Conservation (phyloP, 495 filamentous ascomycete genomes). For the Trichoderma reesei region DNA sequence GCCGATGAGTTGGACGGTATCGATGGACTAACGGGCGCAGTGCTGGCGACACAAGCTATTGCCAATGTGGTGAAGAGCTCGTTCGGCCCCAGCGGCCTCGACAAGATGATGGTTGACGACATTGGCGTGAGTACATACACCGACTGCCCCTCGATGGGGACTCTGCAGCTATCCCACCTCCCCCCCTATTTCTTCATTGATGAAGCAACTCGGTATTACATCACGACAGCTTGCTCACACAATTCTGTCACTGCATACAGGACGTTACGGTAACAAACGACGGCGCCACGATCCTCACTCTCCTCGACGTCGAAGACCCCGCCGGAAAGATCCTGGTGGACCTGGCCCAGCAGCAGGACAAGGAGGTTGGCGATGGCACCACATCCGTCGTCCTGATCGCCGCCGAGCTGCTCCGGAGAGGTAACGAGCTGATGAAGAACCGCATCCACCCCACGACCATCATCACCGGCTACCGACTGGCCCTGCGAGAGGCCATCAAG, state of each 20-base stretch:
- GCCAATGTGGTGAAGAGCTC: constrained; percentile 98
- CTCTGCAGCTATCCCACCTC: background rate
- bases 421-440: constrained; percentile 98
- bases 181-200: constrained; percentile 12
- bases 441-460: constrained; percentile 99
- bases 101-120: constrained; percentile 99
- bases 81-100: constrained; percentile 90
- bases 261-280: constrained; percentile 99
- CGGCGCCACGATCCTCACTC: constrained; percentile 87
- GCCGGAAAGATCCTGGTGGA: constrained; percentile 98
- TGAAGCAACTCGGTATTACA: constrained; percentile 8
- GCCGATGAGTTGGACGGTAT: constrained; percentile 9
- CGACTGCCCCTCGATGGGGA: background rate
- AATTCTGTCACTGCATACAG: constrained; percentile 32
- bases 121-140: constrained; percentile 61
- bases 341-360: constrained; percentile 96
- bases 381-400: constrained; percentile 97
- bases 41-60: constrained; percentile 91
- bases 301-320: constrained; percentile 94
- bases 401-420: constrained; percentile 85
- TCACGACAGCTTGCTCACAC: background rate
- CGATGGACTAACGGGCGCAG: constrained; percentile 39
- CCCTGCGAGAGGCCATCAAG: constrained; percentile 90
- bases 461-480: constrained; percentile 94
- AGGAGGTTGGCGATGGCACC: constrained; percentile 96